Evolutionary conservation across 805 yeast genomes (phyloP), one percentile per base, ranked within the genome.

Genomic region (Wickerhamomyces queroliae): DNA sequence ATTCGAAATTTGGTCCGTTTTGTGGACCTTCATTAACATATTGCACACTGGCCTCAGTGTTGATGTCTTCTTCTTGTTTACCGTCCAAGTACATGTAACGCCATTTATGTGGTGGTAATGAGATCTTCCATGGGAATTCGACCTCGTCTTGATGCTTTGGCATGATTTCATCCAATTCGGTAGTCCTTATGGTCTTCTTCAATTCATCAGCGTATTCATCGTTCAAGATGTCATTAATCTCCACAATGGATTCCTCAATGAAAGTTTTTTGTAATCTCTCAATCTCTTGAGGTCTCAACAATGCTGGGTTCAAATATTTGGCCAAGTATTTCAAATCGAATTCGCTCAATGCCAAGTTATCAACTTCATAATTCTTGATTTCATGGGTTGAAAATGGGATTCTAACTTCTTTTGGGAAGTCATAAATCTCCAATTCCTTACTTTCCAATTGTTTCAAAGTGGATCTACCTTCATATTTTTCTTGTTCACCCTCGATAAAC

Each of bases 31-130:
- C 33, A 62, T 75, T 49, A 47, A 62, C 42, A 42, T 55, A 38
- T 12, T 50, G 52, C 25, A 62, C 52, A 20, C 56, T 61, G 18
- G 59, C 58, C 33, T 55, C 56, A 13, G n/a, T n/a, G 52, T 47
- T 6, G 59, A 52, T 23, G 56, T 53, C n/a, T 35, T 57, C 64
- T 11, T 50, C 53, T 11, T 69, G 56, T 40, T 66, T 64, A 3
- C 91, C 91, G 55, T 87, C 95, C 24, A 90, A 69, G 56, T 88
- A 91, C 67, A 88, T 59, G 56, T 72, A 93, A 45, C 96, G 67
- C 64, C 89, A 90, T 58, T 93, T 88, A 56, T 91, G 98, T 8
- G 97, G 93, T 8, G 99, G 98, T 35, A 83, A 75, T 1, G 97
- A 93, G 30, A 89, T 70, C 45, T 83, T 80, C 99, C 99, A 93